Conservation (phyloP, 305 asterid genomes). For the Caryopteris hybrid region DNA sequence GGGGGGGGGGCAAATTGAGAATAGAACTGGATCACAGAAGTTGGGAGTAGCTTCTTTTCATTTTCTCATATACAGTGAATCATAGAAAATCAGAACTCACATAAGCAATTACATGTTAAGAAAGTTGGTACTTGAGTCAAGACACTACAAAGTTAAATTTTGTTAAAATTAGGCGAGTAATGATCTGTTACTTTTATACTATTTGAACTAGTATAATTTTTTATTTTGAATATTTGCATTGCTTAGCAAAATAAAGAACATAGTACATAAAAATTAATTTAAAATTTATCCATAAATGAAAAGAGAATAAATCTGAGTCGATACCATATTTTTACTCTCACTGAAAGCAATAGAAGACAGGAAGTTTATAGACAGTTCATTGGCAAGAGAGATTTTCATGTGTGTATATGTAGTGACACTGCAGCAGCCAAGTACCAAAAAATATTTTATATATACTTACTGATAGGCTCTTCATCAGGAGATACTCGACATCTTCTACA, state of each 20-base stretch:
- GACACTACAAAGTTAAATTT: background rate
- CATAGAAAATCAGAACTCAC: no score
- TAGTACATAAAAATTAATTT: background rate
- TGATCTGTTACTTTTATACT: background rate
- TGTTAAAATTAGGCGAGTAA: background rate
- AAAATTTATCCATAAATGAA: background rate
- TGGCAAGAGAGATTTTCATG: background rate
- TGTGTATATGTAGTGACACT: background rate
- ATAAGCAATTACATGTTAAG: no score
- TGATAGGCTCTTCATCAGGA: conserved; percentile 93
- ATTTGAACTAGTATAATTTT: background rate
- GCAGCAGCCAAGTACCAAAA: background rate
- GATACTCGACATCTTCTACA: conserved; percentile 86
- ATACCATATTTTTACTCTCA: background rate
- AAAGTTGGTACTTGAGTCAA: background rate
- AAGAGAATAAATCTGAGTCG: background rate
- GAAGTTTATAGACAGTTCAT: background rate
- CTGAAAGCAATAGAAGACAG: background rate
- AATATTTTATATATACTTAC: conserved; percentile 40
- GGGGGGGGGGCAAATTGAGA: background rate
- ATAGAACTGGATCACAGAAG: background rate
- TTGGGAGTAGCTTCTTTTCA: background rate
- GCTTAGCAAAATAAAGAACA: background rate
- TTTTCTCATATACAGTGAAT: no score
- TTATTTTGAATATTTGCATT: background rate